These are phyloP conservation scores for Toxoplasma gondii DNA, from an alignment of 169 alveolate species.

Conservation along the genomic window DNA sequence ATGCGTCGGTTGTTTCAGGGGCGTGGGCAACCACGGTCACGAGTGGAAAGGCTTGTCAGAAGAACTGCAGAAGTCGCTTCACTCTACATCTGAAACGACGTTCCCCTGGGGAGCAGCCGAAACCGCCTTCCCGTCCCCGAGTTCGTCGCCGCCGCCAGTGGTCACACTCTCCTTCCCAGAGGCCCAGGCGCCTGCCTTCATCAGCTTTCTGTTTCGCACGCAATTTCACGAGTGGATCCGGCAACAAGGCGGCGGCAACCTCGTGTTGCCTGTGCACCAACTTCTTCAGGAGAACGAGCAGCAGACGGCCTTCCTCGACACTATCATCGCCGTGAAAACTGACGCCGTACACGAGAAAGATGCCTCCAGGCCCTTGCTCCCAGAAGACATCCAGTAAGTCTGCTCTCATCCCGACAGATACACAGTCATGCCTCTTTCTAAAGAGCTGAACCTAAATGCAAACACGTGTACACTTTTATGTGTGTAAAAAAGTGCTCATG, in stretches of 20 bases:
- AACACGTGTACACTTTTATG: too few relatives aligned
- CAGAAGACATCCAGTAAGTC: not conserved
- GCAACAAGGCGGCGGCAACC: slow-evolving; percentile 55
- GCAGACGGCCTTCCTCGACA: slow-evolving; percentile 19
- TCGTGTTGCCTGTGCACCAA: slow-evolving; percentile 46
- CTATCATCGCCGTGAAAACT: not conserved
- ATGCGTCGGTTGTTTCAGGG: slow-evolving; percentile 38
- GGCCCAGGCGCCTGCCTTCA: slow-evolving; percentile 45
- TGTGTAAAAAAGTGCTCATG: too few relatives aligned
- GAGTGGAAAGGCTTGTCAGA: slow-evolving; percentile 52
- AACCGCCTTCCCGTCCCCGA: slow-evolving; percentile 57
- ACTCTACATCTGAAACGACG: slow-evolving; percentile 7
- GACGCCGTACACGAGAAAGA: not conserved
- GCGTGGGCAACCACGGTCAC: slow-evolving; percentile 55
- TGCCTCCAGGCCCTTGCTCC: not conserved
- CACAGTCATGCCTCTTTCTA: too few relatives aligned
- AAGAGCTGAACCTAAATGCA: too few relatives aligned
- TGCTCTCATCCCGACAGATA: not conserved
- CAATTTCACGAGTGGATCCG: slow-evolving; percentile 58
- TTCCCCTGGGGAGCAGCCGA: slow-evolving; percentile 42
- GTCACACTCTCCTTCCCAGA: slow-evolving; percentile 39
- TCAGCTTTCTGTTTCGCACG: slow-evolving; percentile 54
- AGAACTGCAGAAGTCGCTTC: slow-evolving; percentile 30
- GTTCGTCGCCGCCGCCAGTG: slow-evolving; percentile 40
- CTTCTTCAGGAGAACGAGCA: slow-evolving; percentile 17